phyloP scores from a whole-genome alignment of 2,329 filamentous ascomycete species.

The Xylaria sp. region DNA sequence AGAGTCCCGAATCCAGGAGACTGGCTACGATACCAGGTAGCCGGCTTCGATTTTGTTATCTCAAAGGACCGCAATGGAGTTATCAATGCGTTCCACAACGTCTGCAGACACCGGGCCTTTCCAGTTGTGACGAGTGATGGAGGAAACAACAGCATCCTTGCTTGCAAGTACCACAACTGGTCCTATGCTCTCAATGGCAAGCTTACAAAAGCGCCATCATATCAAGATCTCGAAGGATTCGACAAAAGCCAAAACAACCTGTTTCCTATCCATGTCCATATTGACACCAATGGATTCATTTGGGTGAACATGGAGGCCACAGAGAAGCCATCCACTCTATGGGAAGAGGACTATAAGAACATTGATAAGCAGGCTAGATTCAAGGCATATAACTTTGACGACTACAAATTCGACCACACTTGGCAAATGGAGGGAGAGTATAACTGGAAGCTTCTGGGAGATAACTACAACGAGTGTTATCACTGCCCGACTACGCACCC shows the following conservation, averaged over 20 bases:
- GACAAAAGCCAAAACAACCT: conserved; percentile 67
- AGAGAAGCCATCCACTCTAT: conserved; percentile 59
- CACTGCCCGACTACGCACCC: conserved; percentile 71
- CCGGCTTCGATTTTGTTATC: conserved; percentile 38
- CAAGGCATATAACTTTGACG: conserved; percentile 52
- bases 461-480: conserved; percentile 76
- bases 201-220: conserved; percentile 69
- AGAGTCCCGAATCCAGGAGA: conserved; percentile 36
- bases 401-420: conserved; percentile 67
- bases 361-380: conserved; percentile 38
- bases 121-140: conserved; percentile 64
- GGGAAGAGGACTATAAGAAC: conserved; percentile 58
- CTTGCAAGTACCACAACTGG: conserved; percentile 73
- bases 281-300: conserved; percentile 66
- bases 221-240: conserved; percentile 66
- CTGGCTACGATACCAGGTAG: conserved; percentile 39
- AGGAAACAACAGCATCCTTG: conserved; percentile 64
- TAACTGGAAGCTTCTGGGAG: conserved; percentile 71
- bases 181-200: conserved; percentile 68
- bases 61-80: conserved; percentile 35
- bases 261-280: conserved; percentile 64
- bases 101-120: conserved; percentile 71
- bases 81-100: conserved; percentile 67
- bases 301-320: conserved; percentile 67
- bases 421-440: conserved; percentile 68